Evolutionary conservation across 306 rosid genomes (phyloP).

Genomic region (Luffa acutangula): DNA sequence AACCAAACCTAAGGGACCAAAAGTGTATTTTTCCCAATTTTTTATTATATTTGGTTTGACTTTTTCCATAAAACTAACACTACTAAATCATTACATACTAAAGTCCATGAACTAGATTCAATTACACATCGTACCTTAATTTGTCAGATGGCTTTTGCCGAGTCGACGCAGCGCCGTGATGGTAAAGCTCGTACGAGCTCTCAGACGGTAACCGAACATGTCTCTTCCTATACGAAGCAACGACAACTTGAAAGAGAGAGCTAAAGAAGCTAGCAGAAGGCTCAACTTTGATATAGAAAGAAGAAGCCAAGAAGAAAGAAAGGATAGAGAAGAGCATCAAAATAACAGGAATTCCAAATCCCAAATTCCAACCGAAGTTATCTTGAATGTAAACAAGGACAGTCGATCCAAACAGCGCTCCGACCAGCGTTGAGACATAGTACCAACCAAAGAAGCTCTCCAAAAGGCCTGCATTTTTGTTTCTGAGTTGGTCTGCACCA

Average conservation of each 20-base stretch:
- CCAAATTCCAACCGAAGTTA: conserved; percentile 14
- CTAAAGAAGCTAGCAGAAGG: background rate
- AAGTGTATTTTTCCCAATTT: too few species aligned
- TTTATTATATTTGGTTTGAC: too few species aligned
- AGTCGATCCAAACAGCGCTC: background rate
- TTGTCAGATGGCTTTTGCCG: conserved; percentile 7
- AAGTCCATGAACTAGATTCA: too few species aligned
- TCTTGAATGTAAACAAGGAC: conserved; percentile 16
- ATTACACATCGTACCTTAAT: conserved; percentile 5
- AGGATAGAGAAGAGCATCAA: conserved; percentile 8
- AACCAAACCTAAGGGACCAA: too few species aligned
- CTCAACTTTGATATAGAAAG: conserved; percentile 6
- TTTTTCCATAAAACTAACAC: too few species aligned
- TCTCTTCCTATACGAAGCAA: conserved; percentile 11
- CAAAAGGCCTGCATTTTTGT: background rate
- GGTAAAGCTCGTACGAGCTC: background rate
- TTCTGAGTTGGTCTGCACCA: conserved; percentile 8
- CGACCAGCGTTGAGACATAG: background rate
- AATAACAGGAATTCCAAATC: conserved; percentile 16
- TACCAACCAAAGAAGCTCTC: conserved; percentile 9
- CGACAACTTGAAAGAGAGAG: conserved; percentile 2
- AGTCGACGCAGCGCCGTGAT: background rate
- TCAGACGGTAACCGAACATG: background rate
- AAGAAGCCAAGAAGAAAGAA: conserved; percentile 13
- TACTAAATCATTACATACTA: too few species aligned